Evolutionary conservation across 768 basidiomycete genomes (phyloP).

Genomic region (Termitomyces titanicus): DNA sequence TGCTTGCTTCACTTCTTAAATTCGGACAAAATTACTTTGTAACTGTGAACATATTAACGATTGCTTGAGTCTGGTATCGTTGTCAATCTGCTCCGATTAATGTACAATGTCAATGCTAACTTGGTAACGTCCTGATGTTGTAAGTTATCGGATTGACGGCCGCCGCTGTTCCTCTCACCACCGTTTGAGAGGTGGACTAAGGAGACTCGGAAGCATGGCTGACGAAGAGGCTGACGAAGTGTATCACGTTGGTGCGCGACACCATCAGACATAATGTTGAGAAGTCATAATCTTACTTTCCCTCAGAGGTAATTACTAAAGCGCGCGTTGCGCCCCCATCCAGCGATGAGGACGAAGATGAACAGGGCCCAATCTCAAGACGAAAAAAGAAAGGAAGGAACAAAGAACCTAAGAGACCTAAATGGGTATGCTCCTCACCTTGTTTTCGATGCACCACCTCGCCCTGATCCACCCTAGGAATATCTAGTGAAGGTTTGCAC

Average conservation of each 20-base stretch:
- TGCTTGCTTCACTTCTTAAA: not conserved
- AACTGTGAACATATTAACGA: not conserved
- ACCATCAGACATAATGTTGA: not conserved
- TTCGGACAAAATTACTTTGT: too few species aligned
- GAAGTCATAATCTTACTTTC: not conserved
- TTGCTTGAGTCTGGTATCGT: not conserved
- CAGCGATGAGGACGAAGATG: slow-evolving; percentile 16
- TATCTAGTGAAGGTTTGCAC: slow-evolving; percentile 61
- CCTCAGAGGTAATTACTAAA: slow-evolving; percentile 55
- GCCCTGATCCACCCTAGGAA: slow-evolving; percentile 37
- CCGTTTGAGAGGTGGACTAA: not conserved
- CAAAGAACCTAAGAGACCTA: slow-evolving; percentile 24
- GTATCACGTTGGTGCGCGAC: slow-evolving; percentile 46
- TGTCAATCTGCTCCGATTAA: not conserved
- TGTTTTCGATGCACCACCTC: not conserved
- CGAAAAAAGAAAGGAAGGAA: slow-evolving; percentile 17
- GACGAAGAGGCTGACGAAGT: slow-evolving; percentile 25
- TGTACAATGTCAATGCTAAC: not conserved
- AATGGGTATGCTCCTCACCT: slow-evolving; percentile 44
- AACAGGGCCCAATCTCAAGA: not conserved
- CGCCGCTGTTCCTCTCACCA: not conserved
- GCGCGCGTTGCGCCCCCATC: slow-evolving; percentile 42
- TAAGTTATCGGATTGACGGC: not conserved
- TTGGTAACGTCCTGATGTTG: not conserved
- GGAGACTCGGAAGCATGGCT: not conserved